These are phyloP conservation scores for Cercospora canescens DNA, from an alignment of 2,329 filamentous ascomycete species.

Conservation along the genomic window DNA sequence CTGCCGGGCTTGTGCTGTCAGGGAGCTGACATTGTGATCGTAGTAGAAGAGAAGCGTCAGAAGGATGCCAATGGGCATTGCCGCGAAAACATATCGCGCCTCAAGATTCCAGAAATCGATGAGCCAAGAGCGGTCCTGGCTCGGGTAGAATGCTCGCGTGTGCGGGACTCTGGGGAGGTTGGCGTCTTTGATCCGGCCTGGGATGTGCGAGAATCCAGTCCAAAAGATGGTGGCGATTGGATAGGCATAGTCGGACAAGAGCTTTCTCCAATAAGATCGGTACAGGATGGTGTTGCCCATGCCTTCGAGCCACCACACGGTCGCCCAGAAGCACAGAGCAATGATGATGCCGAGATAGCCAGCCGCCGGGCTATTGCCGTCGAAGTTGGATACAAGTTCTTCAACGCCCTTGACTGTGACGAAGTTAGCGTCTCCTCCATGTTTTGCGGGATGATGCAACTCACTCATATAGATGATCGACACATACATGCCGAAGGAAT, in stretches of 20 bases:
- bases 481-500: slow-evolving; percentile 57
- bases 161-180: slow-evolving; percentile 46
- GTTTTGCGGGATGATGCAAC: neutral
- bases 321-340: slow-evolving; percentile 54
- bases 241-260: slow-evolving; percentile 56
- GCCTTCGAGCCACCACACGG: slow-evolving; percentile 52
- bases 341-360: slow-evolving; percentile 54
- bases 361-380: slow-evolving; percentile 39
- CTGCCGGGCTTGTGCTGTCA: slow-evolving; percentile 57
- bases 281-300: slow-evolving; percentile 49
- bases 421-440: slow-evolving; percentile 6
- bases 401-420: slow-evolving; percentile 56
- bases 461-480: slow-evolving; percentile 56
- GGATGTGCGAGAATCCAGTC: slow-evolving; percentile 56
- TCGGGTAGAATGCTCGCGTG: slow-evolving; percentile 50
- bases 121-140: slow-evolving; percentile 47
- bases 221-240: slow-evolving; percentile 55
- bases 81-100: slow-evolving; percentile 55
- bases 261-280: slow-evolving; percentile 45
- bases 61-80: slow-evolving; percentile 55
- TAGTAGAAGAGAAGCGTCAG: slow-evolving; percentile 58
- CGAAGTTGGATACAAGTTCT: slow-evolving; percentile 55
- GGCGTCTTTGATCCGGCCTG: slow-evolving; percentile 46
- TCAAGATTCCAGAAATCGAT: slow-evolving; percentile 56
- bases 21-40: slow-evolving; percentile 57